Evolutionary conservation across 2,329 filamentous ascomycete species (phyloP).

Genomic region (Penicillium sp.): DNA sequence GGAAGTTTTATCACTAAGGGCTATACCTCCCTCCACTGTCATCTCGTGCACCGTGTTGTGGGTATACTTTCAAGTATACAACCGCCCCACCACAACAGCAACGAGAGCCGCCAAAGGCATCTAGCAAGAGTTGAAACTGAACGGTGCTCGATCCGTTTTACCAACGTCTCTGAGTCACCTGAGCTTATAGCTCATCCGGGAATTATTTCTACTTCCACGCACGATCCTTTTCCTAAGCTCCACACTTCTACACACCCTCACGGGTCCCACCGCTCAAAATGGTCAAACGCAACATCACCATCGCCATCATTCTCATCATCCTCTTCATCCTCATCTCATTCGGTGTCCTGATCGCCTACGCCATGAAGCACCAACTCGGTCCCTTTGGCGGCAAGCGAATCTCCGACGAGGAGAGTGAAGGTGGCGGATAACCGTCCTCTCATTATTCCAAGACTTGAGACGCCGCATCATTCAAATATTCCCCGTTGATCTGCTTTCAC

Average conservation of each 20-base stretch:
- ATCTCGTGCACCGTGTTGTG: neutral
- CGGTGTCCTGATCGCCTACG: slow-evolving; percentile 45
- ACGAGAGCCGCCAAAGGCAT: neutral
- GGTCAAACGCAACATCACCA: slow-evolving; percentile 52
- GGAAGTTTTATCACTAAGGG: slow-evolving; percentile 1
- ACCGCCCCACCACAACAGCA: neutral
- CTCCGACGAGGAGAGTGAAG: slow-evolving; percentile 39
- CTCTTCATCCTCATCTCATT: slow-evolving; percentile 52
- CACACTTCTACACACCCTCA: neutral
- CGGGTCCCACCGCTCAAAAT: slow-evolving; percentile 33
- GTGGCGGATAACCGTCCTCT: slow-evolving; percentile 18
- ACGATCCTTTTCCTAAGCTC: neutral
- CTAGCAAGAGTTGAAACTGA: too few relatives aligned
- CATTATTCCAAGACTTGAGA: neutral
- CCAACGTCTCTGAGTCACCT: neutral
- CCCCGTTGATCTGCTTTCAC: neutral
- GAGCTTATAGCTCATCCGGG: neutral
- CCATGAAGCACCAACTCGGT: slow-evolving; percentile 37
- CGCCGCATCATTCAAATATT: neutral
- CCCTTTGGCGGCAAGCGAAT: slow-evolving; percentile 37
- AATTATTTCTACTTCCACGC: neutral
- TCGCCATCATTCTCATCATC: slow-evolving; percentile 55
- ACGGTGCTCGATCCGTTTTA: neutral
- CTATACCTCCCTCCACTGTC: neutral
- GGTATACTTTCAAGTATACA: slow-evolving; percentile 7